A percentile compares a stretch with the other conserved stretches of the same genome.
Evolutionary conservation across 805 yeast genomes (phyloP).

Genomic region (Metahyphopichia silvanorum): DNA sequence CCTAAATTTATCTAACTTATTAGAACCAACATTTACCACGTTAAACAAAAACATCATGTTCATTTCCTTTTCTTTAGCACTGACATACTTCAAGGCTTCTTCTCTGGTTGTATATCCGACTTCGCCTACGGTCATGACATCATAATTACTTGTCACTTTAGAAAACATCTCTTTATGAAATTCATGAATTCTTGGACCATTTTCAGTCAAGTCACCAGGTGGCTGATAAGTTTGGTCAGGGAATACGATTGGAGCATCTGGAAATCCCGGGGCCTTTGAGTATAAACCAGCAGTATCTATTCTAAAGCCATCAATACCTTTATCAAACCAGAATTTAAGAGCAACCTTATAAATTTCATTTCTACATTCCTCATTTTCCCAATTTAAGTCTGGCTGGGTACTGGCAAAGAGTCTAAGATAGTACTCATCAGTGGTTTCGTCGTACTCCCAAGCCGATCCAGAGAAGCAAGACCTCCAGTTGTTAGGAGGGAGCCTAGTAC

Average conservation of each 20-base stretch:
- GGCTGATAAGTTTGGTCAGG: conserved; percentile 36
- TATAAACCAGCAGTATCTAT: conserved; percentile 48
- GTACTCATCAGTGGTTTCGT: conserved; percentile 48
- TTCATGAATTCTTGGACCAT: conserved; percentile 52
- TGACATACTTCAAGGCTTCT: conserved; percentile 35
- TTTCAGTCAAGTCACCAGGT: conserved; percentile 21
- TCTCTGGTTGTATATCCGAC: conserved; percentile 38
- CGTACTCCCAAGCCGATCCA: conserved; percentile 52
- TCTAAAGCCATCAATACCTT: conserved; percentile 53
- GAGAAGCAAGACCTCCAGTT: conserved; percentile 49
- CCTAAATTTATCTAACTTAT: conserved; percentile 26
- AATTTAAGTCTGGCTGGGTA: conserved; percentile 52
- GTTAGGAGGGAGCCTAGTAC: conserved; percentile 47
- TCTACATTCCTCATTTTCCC: conserved; percentile 41
- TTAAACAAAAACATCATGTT: conserved; percentile 25
- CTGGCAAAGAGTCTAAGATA: conserved; percentile 47
- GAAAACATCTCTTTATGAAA: conserved; percentile 45
- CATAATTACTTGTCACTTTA: conserved; percentile 37
- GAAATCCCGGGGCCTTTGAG: conserved; percentile 40
- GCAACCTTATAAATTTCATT: conserved; percentile 39
- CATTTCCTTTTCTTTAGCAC: conserved; percentile 25
- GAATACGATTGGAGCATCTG: conserved; percentile 44
- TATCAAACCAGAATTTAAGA: conserved; percentile 46
- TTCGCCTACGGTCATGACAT: conserved; percentile 52
- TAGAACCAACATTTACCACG: conserved; percentile 27